Base-by-base conservation (phyloP, 2,329 filamentous ascomycete species). In the Fusarium mangiferae region DNA sequence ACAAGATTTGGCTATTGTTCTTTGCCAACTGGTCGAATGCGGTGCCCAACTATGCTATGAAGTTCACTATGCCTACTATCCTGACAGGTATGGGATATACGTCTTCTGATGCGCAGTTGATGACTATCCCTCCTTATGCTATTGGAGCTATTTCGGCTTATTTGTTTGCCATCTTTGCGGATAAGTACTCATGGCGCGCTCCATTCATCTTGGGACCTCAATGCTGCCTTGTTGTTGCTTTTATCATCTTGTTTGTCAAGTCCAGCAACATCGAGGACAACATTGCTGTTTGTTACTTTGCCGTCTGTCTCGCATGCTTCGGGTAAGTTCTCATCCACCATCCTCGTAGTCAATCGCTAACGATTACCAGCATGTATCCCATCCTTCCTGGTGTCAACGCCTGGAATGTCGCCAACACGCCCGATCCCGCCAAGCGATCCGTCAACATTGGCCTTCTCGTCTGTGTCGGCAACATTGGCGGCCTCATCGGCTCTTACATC, bases 1-100 rank as follows among this genome's bases (percentile, higher is more conserved):
- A 85, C 82, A 86, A 88, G 76, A 84, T 83, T 20, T 84, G 82
- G 66, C 75, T 82, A 15, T 69, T 87, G 12, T 83, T 84, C 28
- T 78, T 87, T 24, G 81, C 81, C 57, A 85, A 82, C 74, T 84
- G 82, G 81, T 85, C 80, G 26, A 85, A 85, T 51, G 79, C 84
- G 0, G 82, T 83, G 3, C 78, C 80, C 1, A 80, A 80, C 52
- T 81, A 81, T 35, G 80, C 77, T 42, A 77, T 80, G 67, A 81
- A 81, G 65, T 81, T 81, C 48, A 79, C 79, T 2, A 80, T 81
- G 79, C 80, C 84, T 3, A 79, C 81, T 9, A 85, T 85, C 39
- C 82, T 85, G 45, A 78, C 79, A 17, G 80, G 80, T 12, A 83
- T 86, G 79, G 84, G 84, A 0, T 86, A 82, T 66, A 80, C 80